Evolutionary conservation across 2,329 filamentous ascomycete species (phyloP), one percentile per base, ranked within the genome.

Genomic region (Fusarium sp.): DNA sequence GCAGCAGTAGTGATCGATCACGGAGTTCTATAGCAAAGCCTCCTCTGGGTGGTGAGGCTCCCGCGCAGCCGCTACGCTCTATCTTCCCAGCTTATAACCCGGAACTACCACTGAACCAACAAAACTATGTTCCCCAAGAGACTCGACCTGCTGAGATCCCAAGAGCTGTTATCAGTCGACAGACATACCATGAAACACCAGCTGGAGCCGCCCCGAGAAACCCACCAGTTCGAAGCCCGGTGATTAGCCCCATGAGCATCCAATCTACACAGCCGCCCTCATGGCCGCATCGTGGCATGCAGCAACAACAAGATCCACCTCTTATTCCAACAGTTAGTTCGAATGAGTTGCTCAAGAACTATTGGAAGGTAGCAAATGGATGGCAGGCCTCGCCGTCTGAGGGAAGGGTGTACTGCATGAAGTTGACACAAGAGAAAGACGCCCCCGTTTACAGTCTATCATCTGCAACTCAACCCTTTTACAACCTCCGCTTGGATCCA

Each of bases 11-110:
- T 74, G 82, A 80, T 49, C 80, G 82, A 20, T 87, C 86, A 2
- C 81, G 85, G 57, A 86, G 80, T 76, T 90, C 87, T 22, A 88
- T 89, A 70, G 85, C 86, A 53, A 89, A 90, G 71, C 79, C 82
- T 25, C 87, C 86, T 18, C 74, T 85, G 6, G 75, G 74, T 27
- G 81, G 82, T 25, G 78, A 79, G 11, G 47, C 75, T 24, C 67
- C 77, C 46, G 77, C 76, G 53, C 78, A 69, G 63, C 72, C 78
- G 0, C 85, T 92, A 73, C 86, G 87, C 32, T 94, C 92, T 25
- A 94, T 94, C 73, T 94, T 94, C 73, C 92, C 92, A 10, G 85
- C 87, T 30, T 94, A 94, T 76, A 90, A 94, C 74, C 90, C 89
- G 5, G 86, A 85, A 2, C 77, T 93, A 25, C 84, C 91, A 8